Percentiles rank a stretch among this genome's conserved stretches.
phyloP scores from a whole-genome alignment of 2,329 filamentous ascomycete genomes.

The Paradendryphiella salina region DNA sequence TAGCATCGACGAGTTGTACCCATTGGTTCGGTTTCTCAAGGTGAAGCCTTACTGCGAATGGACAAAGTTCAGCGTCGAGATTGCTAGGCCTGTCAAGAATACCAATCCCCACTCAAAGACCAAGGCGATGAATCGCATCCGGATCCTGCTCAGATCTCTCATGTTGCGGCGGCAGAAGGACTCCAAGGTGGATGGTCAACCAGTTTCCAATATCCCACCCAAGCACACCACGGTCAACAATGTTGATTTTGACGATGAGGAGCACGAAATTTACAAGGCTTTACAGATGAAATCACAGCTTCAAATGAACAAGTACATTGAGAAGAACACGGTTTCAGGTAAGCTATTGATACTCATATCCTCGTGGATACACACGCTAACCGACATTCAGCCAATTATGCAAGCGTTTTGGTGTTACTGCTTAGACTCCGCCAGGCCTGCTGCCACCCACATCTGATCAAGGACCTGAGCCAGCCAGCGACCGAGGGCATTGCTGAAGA shows the following conservation, averaged over 20 bases:
- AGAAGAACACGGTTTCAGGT: slow-evolving; percentile 65
- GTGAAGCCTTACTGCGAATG: slow-evolving; percentile 74
- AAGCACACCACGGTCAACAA: slow-evolving; percentile 65
- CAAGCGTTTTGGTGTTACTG: slow-evolving; percentile 76
- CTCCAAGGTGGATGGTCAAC: slow-evolving; percentile 76
- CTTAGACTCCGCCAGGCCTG: slow-evolving; percentile 79
- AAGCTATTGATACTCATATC: slow-evolving; percentile 1
- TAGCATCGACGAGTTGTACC: slow-evolving; percentile 73
- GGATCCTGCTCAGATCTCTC: slow-evolving; percentile 75
- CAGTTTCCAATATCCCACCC: slow-evolving; percentile 69
- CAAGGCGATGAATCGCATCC: slow-evolving; percentile 69
- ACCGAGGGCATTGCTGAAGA: slow-evolving; percentile 59
- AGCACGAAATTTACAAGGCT: slow-evolving; percentile 65
- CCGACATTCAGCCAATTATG: slow-evolving; percentile 62
- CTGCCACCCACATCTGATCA: slow-evolving; percentile 74
- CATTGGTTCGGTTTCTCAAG: slow-evolving; percentile 73
- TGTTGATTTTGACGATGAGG: slow-evolving; percentile 68
- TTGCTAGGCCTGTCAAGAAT: slow-evolving; percentile 55
- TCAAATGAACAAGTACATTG: slow-evolving; percentile 76
- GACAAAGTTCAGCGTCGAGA: slow-evolving; percentile 64
- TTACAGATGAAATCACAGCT: slow-evolving; percentile 69
- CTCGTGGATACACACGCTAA: slow-evolving; percentile 1
- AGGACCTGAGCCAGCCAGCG: slow-evolving; percentile 67
- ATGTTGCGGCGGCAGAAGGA: slow-evolving; percentile 82
- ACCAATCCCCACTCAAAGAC: slow-evolving; percentile 38